These are phyloP conservation scores for Termitomyces sp. DNA, from an alignment of 768 basidiomycete genomes.

Conservation along the genomic window DNA sequence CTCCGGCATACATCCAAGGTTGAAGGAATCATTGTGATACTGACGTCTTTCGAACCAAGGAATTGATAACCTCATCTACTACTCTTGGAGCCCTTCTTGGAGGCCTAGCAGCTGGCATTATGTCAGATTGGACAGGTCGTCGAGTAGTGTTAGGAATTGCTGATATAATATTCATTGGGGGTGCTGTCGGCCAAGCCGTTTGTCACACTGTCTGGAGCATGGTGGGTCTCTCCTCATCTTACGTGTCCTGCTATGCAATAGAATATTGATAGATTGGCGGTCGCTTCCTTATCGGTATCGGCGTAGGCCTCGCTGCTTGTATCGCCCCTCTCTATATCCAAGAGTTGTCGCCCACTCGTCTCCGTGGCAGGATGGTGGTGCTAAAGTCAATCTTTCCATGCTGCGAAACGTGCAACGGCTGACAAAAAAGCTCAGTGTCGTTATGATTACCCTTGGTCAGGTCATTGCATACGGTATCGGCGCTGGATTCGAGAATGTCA, in stretches of 20 bases:
- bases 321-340: slow-evolving; percentile 83
- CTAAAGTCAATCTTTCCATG: slow-evolving; percentile 42
- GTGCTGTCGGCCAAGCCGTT: slow-evolving; percentile 68
- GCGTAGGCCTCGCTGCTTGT: slow-evolving; percentile 73
- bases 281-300: slow-evolving; percentile 70
- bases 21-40: neutral
- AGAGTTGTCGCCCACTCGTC: slow-evolving; percentile 72
- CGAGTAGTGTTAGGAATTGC: slow-evolving; percentile 61
- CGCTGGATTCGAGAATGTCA: slow-evolving; percentile 56
- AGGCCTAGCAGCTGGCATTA: slow-evolving; percentile 63
- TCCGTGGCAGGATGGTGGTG: slow-evolving; percentile 76
- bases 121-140: slow-evolving; percentile 71
- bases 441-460: slow-evolving; percentile 78
- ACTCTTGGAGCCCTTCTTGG: slow-evolving; percentile 77
- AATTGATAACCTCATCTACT: slow-evolving; percentile 77
- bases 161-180: slow-evolving; percentile 71
- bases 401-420: neutral
- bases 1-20: too few relatives aligned
- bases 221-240: slow-evolving; percentile 31
- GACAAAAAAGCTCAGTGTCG: slow-evolving; percentile 36
- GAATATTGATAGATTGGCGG: slow-evolving; percentile 49
- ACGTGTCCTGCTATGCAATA: neutral
- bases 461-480: slow-evolving; percentile 76
- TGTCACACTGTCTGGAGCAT: slow-evolving; percentile 69
- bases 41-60: slow-evolving; percentile 34